Evolutionary conservation across 1,139 yeast species (phyloP).

Genomic region (Starmera stellimalicola): DNA sequence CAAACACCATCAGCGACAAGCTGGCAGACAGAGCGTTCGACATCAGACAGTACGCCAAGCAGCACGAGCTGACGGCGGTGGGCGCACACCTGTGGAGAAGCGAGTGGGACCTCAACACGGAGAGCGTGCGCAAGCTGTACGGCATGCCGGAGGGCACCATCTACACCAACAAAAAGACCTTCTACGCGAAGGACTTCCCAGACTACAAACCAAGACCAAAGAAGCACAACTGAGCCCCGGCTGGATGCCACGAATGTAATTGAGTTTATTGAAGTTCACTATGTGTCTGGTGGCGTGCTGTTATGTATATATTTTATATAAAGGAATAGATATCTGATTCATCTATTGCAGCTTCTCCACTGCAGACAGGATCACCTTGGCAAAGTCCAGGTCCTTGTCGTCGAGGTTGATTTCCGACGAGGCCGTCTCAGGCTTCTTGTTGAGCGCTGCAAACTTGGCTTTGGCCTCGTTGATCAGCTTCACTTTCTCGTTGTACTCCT

Average conservation of each 20-base stretch:
- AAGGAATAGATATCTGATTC: no score
- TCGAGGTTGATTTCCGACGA: conserved; percentile 58
- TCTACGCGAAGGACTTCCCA: no score
- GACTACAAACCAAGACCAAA: no score
- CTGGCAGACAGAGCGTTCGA: conserved; percentile 39
- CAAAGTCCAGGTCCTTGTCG: conserved; percentile 87
- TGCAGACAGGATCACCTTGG: conserved; percentile 37
- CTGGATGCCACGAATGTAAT: not conserved
- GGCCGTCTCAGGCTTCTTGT: conserved; percentile 27
- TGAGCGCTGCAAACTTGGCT: conserved; percentile 72
- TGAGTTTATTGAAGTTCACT: not conserved
- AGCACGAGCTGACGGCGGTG: conserved; percentile 52
- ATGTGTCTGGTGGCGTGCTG: not conserved
- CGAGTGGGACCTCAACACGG: conserved; percentile 69
- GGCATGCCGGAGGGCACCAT: conserved; percentile 71
- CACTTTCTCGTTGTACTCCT: conserved; percentile 56
- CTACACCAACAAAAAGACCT: conserved; percentile 29
- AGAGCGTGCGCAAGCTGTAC: conserved; percentile 54
- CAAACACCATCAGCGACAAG: conserved; percentile 17
- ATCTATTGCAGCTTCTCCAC: no score
- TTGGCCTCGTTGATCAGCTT: conserved; percentile 81
- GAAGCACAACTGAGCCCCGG: no score
- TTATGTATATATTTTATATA: not conserved
- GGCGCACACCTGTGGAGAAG: conserved; percentile 95
- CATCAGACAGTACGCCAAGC: conserved; percentile 56